Evolutionary conservation across 106 monocot species (phyloP), one percentile per base, ranked within the genome.

Genomic region (Gastrodia elata): DNA sequence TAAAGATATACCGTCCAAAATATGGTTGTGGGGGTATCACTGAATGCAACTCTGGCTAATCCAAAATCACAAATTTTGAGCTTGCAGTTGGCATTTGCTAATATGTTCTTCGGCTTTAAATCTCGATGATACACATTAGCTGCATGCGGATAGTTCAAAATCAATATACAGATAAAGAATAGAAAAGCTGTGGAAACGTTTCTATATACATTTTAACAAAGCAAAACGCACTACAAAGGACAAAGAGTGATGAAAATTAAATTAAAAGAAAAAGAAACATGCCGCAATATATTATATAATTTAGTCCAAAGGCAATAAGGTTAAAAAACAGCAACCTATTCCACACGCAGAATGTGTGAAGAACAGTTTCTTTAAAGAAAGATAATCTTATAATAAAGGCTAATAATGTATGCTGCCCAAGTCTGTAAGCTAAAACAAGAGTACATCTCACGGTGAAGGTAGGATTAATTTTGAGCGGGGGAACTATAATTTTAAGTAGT

Each of bases 111-210:
- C 1, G 88, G 88, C 82, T 88, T 88, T 72, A 88, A 85, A 82
- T 88, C 88, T 69, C 88, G 84, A 70, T 88, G 88, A 76, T 82
- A 88, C 41, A 88, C 88, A 82, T 85, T 88, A 40, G 88, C 88
- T 88, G 82, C 81, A 84, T 34, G 5, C 36, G 59, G n/a, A 77
- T 13, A 16, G 8, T 37, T 4, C 8, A 67, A 37, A 1, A 14
- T 37, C 34, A 67, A 67, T 38, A 34, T 67, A 37, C 35, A 35
- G 6, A 37, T 67, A 5, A 37, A 67, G 36, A 16, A n/a, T 13
- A 6, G 67, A 34, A 67, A 67, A 37, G 67, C n/a, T 7, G 26
- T 22, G 52, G 5, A n/a, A 52, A 4, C 5, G n/a, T 52, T 22
- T 52, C 52, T 4, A 52, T 22, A 52, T 52, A 52, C 7, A 52